Evolutionary conservation across 139 green algal genomes (phyloP).

Genomic region (Prasinococcaceae sp.): DNA sequence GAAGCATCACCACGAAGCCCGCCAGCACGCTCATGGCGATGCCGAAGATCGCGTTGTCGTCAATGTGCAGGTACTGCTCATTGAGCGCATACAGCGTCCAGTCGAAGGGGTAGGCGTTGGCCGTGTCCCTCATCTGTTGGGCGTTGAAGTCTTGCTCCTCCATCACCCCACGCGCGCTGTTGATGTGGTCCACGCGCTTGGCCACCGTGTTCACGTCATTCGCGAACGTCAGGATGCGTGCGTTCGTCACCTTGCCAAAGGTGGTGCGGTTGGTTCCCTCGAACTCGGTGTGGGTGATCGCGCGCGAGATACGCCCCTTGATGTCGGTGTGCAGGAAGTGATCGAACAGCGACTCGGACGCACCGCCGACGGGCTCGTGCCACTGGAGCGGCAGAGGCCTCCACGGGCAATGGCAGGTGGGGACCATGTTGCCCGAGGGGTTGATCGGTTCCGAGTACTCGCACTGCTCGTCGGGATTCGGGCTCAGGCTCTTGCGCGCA

Average conservation of each 20-base stretch:
- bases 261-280: not conserved
- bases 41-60: not conserved
- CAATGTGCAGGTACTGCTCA: conserved; percentile 13
- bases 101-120: conserved; percentile 4
- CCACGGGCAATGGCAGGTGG: conserved; percentile 7
- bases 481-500: not conserved
- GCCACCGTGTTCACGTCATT: conserved; percentile 2
- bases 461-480: not conserved
- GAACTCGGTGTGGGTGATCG: not conserved
- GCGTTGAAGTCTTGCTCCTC: not conserved
- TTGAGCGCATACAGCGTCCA: conserved; percentile 5
- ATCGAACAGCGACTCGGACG: too few relatives aligned
- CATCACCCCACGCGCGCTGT: not conserved
- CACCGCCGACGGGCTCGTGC: too few relatives aligned
- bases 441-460: not conserved
- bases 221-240: not conserved
- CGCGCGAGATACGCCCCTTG: not conserved
- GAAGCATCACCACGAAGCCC: not conserved
- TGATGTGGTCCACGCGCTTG: conserved; percentile 1
- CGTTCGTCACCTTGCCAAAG: not conserved
- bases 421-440: too few relatives aligned
- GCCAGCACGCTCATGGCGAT: not conserved
- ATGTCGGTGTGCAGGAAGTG: not conserved
- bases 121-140: not conserved
- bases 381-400: not conserved